phyloP scores from a whole-genome alignment of 331 rosid species.

The Prunus yedoensis region DNA sequence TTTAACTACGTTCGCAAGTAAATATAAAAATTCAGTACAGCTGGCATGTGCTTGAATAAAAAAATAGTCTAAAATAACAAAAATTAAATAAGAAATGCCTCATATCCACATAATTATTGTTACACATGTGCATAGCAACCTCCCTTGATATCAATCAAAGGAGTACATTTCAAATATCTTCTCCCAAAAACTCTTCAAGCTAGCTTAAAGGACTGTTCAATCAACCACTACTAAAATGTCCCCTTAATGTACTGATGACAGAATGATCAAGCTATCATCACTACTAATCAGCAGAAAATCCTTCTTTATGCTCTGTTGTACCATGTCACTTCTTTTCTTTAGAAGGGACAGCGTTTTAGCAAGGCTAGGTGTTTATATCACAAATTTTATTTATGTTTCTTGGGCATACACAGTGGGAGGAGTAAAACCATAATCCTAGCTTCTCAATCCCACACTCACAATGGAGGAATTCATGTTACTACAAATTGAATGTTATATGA shows the following conservation, averaged over 20 bases:
- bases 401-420: neutral
- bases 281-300: neutral
- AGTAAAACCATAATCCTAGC: neutral
- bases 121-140: neutral
- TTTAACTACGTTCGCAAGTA: neutral
- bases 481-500: neutral
- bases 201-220: neutral
- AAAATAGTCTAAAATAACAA: neutral
- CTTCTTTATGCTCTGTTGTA: neutral
- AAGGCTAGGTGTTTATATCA: slow-evolving; percentile 4
- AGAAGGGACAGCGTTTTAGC: neutral
- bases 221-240: neutral
- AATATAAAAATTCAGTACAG: neutral
- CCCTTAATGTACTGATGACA: neutral
- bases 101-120: no score
- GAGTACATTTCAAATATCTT: neutral
- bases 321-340: neutral
- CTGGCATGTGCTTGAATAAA: neutral
- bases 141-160: neutral
- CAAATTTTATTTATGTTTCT: neutral
- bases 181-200: neutral
- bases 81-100: neutral
- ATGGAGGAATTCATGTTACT: neutral
- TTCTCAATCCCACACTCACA: no score
- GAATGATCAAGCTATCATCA: neutral